Conservation (phyloP, 1,139 yeast genomes). For the Yamadazyma pseudoaaseri region DNA sequence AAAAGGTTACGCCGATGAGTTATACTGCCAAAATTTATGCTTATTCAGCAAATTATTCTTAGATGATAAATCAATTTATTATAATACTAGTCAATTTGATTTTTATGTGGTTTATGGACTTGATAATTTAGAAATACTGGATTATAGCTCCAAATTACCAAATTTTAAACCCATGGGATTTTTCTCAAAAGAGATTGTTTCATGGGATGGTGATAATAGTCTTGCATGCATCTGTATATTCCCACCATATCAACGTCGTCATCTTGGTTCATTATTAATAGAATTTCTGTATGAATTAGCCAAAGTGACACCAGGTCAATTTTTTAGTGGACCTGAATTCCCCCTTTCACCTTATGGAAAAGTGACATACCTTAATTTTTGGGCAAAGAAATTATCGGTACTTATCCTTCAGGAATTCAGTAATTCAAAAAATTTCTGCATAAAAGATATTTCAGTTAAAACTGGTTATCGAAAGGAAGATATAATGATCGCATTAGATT, state of each 20-base stretch:
- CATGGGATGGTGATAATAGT: conserved; percentile 79
- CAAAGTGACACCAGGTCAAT: conserved; percentile 43
- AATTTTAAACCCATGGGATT: conserved; percentile 73
- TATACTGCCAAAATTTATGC: conserved; percentile 80
- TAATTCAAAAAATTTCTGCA: conserved; percentile 26
- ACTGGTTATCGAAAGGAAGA: conserved; percentile 78
- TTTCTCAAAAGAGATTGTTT: conserved; percentile 80
- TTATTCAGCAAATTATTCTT: conserved; percentile 83
- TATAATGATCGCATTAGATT: conserved; percentile 59
- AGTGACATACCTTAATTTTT: conserved; percentile 68
- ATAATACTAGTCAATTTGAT: conserved; percentile 74
- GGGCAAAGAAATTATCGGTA: conserved; percentile 53
- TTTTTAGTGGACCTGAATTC: conserved; percentile 82
- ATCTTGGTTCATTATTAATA: conserved; percentile 75
- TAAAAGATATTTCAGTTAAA: conserved; percentile 50
- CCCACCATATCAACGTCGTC: conserved; percentile 85
- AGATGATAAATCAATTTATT: conserved; percentile 89
- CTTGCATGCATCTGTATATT: conserved; percentile 87
- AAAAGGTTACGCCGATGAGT: conserved; percentile 58
- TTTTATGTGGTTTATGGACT: conserved; percentile 70
- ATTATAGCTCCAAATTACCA: conserved; percentile 7
- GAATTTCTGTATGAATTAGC: conserved; percentile 82
- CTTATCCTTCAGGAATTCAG: conserved; percentile 9
- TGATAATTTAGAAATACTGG: conserved; percentile 24
- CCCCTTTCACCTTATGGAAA: conserved; percentile 85